phyloP scores from a whole-genome alignment of 2,329 filamentous ascomycete genomes.

The Aspergillus flavus region DNA sequence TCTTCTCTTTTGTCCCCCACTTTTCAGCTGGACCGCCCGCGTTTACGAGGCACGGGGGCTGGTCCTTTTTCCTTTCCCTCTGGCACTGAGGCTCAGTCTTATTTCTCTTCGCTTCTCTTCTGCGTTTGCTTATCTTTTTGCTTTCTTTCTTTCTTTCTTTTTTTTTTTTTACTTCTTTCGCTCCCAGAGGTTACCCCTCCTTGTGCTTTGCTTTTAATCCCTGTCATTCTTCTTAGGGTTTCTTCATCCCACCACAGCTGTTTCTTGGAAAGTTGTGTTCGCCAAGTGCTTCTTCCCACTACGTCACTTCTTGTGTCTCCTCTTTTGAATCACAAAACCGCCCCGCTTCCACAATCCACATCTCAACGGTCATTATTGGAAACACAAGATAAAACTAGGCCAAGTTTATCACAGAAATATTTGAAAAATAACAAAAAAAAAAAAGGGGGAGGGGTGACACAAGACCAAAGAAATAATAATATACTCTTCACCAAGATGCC shows the following conservation, averaged over 20 bases:
- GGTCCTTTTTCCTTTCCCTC: conserved; percentile 11
- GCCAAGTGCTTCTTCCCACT: conserved; percentile 1
- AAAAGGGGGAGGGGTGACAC: background rate
- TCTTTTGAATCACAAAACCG: conserved; percentile 17
- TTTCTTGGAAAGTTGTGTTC: background rate
- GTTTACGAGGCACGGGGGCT: conserved; percentile 18
- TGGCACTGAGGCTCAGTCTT: background rate
- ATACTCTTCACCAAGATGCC: conserved; percentile 16
- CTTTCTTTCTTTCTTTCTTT: background rate
- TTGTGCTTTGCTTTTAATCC: conserved; percentile 15
- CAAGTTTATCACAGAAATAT: background rate
- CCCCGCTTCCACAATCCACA: conserved; percentile 4
- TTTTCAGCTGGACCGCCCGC: conserved; percentile 25
- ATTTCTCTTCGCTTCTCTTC: background rate
- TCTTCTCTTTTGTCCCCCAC: conserved; percentile 1
- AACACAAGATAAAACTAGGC: background rate
- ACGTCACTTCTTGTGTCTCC: conserved; percentile 23
- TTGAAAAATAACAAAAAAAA: background rate
- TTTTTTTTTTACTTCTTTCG: background rate
- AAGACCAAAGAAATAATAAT: background rate
- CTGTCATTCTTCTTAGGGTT: conserved; percentile 16
- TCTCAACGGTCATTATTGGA: background rate
- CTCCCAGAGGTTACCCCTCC: background rate
- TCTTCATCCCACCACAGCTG: background rate
- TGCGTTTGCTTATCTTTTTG: conserved; percentile 3